These are phyloP conservation scores for Talaromyces rugulosus DNA, from an alignment of 2,329 filamentous ascomycete species.

Conservation along the genomic window DNA sequence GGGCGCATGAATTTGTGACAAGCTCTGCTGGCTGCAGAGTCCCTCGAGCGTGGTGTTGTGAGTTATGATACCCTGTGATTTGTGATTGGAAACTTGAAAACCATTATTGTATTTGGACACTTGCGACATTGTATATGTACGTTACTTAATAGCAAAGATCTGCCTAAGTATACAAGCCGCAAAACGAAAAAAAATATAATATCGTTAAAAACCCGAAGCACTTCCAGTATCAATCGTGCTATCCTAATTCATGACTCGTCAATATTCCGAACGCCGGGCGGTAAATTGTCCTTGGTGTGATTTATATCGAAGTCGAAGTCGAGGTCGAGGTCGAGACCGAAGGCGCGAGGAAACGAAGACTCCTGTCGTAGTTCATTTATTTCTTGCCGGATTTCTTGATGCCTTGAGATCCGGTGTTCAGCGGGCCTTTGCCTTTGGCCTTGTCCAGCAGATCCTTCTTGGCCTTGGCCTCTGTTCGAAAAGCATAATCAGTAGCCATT, in stretches of 20 bases:
- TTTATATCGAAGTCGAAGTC: neutral
- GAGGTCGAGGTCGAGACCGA: neutral
- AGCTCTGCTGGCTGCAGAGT: neutral
- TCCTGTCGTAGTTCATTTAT: constrained; percentile 45
- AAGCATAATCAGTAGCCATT: neutral
- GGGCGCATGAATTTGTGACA: neutral
- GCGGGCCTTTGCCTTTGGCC: constrained; percentile 80
- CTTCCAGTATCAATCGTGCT: neutral
- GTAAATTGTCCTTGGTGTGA: neutral
- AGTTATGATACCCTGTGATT: constrained; percentile 1
- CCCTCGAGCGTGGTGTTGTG: constrained; percentile 6
- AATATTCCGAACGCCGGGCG: neutral
- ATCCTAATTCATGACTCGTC: neutral
- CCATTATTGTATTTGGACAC: neutral
- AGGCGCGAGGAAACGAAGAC: neutral
- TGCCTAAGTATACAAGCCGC: neutral
- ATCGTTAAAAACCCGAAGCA: neutral
- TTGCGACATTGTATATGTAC: neutral
- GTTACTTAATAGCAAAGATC: neutral
- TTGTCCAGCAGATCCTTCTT: constrained; percentile 79
- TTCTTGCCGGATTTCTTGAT: constrained; percentile 99
- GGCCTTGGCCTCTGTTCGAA: constrained; percentile 67
- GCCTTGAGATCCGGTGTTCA: constrained; percentile 78
- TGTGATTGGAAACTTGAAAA: neutral
- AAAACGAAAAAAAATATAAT: neutral